These are phyloP conservation scores for Porphyrellus cyaneotinctus DNA, from an alignment of 768 basidiomycete genomes.

Conservation along the genomic window DNA sequence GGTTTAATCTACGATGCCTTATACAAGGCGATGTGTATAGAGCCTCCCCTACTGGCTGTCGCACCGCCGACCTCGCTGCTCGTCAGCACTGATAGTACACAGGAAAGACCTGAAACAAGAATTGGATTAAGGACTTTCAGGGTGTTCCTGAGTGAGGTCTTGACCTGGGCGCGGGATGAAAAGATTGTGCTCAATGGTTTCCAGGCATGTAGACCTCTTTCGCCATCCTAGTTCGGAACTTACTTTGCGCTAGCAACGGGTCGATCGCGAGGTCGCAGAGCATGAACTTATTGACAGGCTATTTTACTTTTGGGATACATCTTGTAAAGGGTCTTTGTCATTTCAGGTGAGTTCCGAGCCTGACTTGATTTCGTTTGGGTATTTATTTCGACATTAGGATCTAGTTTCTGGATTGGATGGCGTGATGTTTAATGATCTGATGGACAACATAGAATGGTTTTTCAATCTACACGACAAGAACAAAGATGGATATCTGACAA, in stretches of 20 bases:
- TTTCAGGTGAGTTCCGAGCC: slow-evolving; percentile 61
- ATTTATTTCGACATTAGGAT: slow-evolving; percentile 50
- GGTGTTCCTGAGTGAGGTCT: slow-evolving; percentile 86
- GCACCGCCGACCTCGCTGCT: slow-evolving; percentile 50
- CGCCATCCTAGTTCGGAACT: slow-evolving; percentile 2
- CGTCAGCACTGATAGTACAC: slow-evolving; percentile 51
- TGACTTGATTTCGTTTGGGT: background rate
- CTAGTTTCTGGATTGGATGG: slow-evolving; percentile 84
- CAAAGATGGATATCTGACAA: slow-evolving; percentile 91
- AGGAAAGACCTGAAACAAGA: slow-evolving; percentile 85
- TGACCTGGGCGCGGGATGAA: slow-evolving; percentile 94
- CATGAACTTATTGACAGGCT: slow-evolving; percentile 93
- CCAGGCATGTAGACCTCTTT: slow-evolving; percentile 48
- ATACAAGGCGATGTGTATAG: slow-evolving; percentile 77
- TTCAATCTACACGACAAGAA: slow-evolving; percentile 95
- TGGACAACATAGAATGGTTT: slow-evolving; percentile 99
- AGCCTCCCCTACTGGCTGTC: slow-evolving; percentile 58
- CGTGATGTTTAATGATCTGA: slow-evolving; percentile 93
- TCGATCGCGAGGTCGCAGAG: slow-evolving; percentile 88
- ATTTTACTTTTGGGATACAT: slow-evolving; percentile 92
- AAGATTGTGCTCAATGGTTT: slow-evolving; percentile 90
- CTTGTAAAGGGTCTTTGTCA: slow-evolving; percentile 76
- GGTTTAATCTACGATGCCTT: slow-evolving; percentile 90
- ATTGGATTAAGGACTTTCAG: slow-evolving; percentile 84
- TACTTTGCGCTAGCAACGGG: slow-evolving; percentile 57